Conservation (phyloP, 768 basidiomycete species). For the Sarcodon sp. region DNA sequence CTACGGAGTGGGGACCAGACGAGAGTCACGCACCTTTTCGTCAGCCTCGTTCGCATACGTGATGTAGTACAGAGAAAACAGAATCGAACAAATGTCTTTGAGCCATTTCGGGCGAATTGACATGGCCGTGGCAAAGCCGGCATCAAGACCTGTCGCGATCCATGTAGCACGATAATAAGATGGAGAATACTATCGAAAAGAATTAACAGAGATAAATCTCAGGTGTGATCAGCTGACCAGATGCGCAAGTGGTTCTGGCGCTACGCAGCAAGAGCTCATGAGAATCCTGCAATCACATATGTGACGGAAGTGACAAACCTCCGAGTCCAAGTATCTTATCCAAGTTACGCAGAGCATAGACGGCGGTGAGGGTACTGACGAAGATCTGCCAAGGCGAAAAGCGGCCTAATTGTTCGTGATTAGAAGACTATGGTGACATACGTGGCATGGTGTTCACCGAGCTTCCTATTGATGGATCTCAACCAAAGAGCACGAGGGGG, state of each 20-base stretch:
- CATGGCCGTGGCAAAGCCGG: conserved; percentile 95
- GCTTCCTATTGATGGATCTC: conserved; percentile 37
- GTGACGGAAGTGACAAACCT: conserved; percentile 31
- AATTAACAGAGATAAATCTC: background rate
- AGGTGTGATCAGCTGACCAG: conserved; percentile 38
- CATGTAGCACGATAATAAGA: conserved; percentile 95
- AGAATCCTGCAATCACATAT: too few relatives aligned
- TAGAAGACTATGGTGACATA: background rate
- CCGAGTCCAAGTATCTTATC: conserved; percentile 78
- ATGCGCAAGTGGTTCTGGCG: conserved; percentile 86
- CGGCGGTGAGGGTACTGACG: conserved; percentile 67
- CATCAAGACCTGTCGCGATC: conserved; percentile 89
- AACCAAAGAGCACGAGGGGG: conserved; percentile 63
- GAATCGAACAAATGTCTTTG: conserved; percentile 70
- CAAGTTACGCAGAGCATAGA: conserved; percentile 76
- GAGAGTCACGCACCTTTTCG: conserved; percentile 62
- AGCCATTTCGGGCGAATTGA: conserved; percentile 85
- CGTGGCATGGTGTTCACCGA: conserved; percentile 21
- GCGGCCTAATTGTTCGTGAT: conserved; percentile 30
- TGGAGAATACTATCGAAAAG: conserved; percentile 57
- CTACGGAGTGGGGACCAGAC: background rate
- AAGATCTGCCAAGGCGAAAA: conserved; percentile 98
- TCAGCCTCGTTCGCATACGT: conserved; percentile 84
- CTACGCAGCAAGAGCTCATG: conserved; percentile 21
- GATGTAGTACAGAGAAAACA: conserved; percentile 87